Evolutionary conservation across 2,329 filamentous ascomycete species (phyloP), one percentile per base, ranked within the genome.

Genomic region (Penicillium sp.): DNA sequence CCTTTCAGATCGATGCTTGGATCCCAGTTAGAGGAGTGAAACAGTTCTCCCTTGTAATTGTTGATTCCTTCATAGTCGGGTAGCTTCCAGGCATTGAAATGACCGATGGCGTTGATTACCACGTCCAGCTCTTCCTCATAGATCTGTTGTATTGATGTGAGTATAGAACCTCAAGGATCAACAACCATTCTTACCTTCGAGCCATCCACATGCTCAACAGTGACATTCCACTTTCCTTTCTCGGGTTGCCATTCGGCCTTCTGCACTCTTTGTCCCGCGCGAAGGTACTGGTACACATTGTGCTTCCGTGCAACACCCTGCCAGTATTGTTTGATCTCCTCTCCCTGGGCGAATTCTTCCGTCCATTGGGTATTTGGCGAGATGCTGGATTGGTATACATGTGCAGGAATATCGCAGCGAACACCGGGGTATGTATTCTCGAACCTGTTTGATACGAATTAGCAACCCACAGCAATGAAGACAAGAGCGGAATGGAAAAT

Each of bases 321-420:
- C 85, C 86, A 86, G 68, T 91, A 91, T 17, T 83, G 79, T 7
- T 80, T 75, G 58, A 91, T 91, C 70, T 91, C 89, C 4, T 75
- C 69, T 0, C 88, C 88, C 38, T 84, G 83, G 0, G 88, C 83
- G 66, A 89, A 91, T 58, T 86, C 80, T 64, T 89, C 85, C 0
- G 81, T 81, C 89, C 89, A 91, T 62, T 89, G 79, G 0, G 81
- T 83, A 55, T 90, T 90, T 0, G 87, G 86, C 7, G 80, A 78
- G 69, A 89, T 90, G 0, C 84, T 86, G 8, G 83, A 83, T 67
- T 90, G 87, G 65, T 91, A 91, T 21, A 87, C 86, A 68, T 89
- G 86, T 0, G 86, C 83, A 0, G 88, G 86, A 15, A 90, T 83
- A 68, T 90, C 87, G 63, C 88, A 90, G 42, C 85, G 77, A 0